Evolutionary conservation across 2,329 filamentous ascomycete species (phyloP).

Genomic region (Pyricularia grisea): DNA sequence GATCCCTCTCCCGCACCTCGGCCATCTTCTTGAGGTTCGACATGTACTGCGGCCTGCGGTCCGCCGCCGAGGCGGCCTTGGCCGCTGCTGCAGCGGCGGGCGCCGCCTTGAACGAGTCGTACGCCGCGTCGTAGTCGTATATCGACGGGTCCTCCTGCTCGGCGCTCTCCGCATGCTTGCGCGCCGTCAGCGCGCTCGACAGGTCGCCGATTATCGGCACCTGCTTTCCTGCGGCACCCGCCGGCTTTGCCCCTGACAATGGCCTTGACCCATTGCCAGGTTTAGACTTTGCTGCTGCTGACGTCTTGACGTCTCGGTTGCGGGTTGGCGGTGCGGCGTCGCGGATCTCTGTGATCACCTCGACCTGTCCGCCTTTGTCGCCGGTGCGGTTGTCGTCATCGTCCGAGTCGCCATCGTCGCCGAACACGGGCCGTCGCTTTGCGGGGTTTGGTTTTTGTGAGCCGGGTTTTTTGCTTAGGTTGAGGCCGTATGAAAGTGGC

Average conservation of each 20-base stretch:
- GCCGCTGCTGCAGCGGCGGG: slow-evolving; percentile 36
- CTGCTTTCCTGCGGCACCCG: slow-evolving; percentile 12
- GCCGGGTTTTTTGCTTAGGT: slow-evolving; percentile 24
- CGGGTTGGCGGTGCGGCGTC: slow-evolving; percentile 25
- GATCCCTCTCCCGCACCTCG: slow-evolving; percentile 67
- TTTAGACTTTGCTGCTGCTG: neutral
- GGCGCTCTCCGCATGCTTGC: slow-evolving; percentile 55
- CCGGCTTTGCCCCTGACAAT: slow-evolving; percentile 22
- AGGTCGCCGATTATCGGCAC: slow-evolving; percentile 52
- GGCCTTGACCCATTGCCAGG: slow-evolving; percentile 11
- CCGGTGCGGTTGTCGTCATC: slow-evolving; percentile 27
- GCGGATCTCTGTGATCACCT: slow-evolving; percentile 54
- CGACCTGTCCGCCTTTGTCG: slow-evolving; percentile 27
- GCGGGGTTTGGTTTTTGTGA: slow-evolving; percentile 47
- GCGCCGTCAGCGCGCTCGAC: slow-evolving; percentile 53
- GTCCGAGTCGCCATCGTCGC: slow-evolving; percentile 44
- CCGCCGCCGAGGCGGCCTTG: slow-evolving; percentile 25
- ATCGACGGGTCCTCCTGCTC: slow-evolving; percentile 61
- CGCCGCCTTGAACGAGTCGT: slow-evolving; percentile 62
- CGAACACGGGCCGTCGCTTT: slow-evolving; percentile 46
- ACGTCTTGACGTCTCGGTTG: slow-evolving; percentile 1
- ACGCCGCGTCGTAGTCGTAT: slow-evolving; percentile 79
- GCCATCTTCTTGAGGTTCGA: slow-evolving; percentile 62
- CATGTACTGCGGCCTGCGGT: slow-evolving; percentile 72
- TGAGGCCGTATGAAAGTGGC: slow-evolving; percentile 15